phyloP scores from a whole-genome alignment of 176 grass and related monocot genomes.

The Secale cereale region DNA sequence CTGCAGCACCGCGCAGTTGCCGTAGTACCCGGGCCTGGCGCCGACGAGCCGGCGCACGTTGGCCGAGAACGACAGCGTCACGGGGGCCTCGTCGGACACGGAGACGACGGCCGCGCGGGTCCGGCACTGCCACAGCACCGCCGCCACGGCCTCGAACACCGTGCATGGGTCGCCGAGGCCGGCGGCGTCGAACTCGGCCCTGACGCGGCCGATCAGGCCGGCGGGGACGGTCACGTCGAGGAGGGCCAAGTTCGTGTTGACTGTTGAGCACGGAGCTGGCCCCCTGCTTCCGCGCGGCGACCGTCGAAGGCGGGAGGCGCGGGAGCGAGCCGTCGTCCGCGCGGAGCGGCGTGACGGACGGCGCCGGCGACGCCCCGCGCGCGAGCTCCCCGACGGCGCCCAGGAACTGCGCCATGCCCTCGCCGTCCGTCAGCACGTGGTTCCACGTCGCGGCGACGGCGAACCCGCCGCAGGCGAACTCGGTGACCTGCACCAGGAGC shows the following conservation, averaged over 20 bases:
- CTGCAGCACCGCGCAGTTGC: slow-evolving; percentile 26
- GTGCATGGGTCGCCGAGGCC: not conserved
- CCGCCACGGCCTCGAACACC: slow-evolving; percentile 21
- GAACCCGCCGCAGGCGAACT: slow-evolving; percentile 36
- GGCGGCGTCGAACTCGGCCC: not conserved
- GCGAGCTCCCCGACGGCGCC: slow-evolving; percentile 25
- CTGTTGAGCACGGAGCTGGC: not conserved
- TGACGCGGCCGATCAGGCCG: not conserved
- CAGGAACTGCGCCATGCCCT: slow-evolving; percentile 30
- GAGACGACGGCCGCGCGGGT: not conserved
- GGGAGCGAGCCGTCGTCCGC: not conserved
- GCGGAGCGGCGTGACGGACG: not conserved
- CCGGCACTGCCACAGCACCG: slow-evolving; percentile 23
- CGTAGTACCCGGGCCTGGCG: slow-evolving; percentile 20
- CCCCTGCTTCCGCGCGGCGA: not conserved
- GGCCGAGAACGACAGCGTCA: not conserved
- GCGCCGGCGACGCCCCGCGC: not conserved
- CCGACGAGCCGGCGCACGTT: slow-evolving; percentile 21
- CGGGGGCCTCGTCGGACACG: not conserved
- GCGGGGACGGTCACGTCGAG: not conserved
- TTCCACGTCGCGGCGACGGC: slow-evolving; percentile 9
- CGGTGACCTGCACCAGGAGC: slow-evolving; percentile 27
- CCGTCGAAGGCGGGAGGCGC: not conserved
- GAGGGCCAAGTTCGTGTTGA: not conserved
- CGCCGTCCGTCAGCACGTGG: slow-evolving; percentile 21